phyloP scores from a whole-genome alignment of 306 rosid species.

The Corylus americana region DNA sequence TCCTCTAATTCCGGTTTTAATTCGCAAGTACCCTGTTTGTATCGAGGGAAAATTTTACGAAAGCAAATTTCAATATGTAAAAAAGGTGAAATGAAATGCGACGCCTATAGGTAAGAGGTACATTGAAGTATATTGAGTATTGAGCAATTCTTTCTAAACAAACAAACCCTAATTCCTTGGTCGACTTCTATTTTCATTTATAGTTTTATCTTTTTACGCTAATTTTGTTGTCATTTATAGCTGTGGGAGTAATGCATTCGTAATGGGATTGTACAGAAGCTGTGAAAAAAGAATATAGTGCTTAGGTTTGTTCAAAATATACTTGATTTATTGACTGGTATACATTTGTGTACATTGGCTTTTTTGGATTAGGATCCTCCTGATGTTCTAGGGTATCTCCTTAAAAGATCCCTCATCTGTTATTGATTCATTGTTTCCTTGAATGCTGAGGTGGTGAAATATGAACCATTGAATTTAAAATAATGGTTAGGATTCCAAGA shows the following conservation, averaged over 20 bases:
- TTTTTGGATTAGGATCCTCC: neutral
- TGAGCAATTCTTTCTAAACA: neutral
- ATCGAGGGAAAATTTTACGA: neutral
- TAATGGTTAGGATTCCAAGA: neutral
- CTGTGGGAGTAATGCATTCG: neutral
- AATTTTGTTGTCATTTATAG: neutral
- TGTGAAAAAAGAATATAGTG: neutral
- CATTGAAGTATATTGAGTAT: neutral
- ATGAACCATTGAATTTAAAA: too few species aligned
- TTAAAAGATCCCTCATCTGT: neutral
- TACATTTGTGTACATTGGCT: neutral
- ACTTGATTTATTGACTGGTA: neutral
- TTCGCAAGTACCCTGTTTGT: neutral
- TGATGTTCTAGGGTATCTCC: neutral
- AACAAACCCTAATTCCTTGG: slow-evolving; percentile 4
- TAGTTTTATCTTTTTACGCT: neutral
- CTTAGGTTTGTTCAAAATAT: neutral
- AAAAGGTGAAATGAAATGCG: too few species aligned
- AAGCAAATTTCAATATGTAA: too few species aligned
- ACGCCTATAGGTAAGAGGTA: neutral
- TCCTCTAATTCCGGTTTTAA: neutral
- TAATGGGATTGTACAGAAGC: neutral
- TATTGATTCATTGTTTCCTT: neutral
- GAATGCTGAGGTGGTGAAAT: neutral
- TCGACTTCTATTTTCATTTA: neutral